A percentile compares a stretch with the other conserved stretches of the same genome.
Evolutionary conservation across 2,329 filamentous ascomycete genomes (phyloP).

Genomic region (Pseudogymnoascus sp.): DNA sequence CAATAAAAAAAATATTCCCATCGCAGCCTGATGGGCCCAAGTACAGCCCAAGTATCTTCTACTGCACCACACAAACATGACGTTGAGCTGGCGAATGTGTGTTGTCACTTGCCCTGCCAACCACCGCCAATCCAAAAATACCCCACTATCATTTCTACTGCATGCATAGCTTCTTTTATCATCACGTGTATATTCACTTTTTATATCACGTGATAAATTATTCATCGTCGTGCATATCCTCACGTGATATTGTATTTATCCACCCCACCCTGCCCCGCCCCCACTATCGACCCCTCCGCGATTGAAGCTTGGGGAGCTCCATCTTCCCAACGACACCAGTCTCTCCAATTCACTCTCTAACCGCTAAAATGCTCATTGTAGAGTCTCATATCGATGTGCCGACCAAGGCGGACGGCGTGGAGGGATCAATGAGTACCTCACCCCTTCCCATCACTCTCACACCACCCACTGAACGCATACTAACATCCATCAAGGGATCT

Average conservation of each 20-base stretch:
- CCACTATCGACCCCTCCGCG: background rate
- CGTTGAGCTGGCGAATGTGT: background rate
- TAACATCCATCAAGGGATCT: slow-evolving; percentile 55
- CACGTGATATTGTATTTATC: background rate
- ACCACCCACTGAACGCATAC: slow-evolving; percentile 9
- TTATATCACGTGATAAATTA: background rate
- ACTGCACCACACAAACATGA: background rate
- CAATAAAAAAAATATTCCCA: background rate
- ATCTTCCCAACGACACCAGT: background rate
- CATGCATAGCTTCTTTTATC: background rate
- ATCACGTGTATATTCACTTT: background rate
- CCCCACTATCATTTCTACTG: background rate
- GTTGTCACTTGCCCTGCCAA: slow-evolving; percentile 4
- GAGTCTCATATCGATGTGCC: slow-evolving; percentile 51
- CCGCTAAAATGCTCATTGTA: slow-evolving; percentile 45
- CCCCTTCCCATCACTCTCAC: slow-evolving; percentile 7
- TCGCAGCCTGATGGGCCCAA: background rate
- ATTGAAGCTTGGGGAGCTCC: background rate
- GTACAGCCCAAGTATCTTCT: background rate
- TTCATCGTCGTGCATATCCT: background rate
- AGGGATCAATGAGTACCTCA: slow-evolving; percentile 42
- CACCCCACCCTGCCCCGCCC: background rate
- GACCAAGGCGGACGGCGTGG: slow-evolving; percentile 48
- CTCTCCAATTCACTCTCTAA: background rate
- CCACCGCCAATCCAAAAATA: background rate